Percentiles rank a stretch among this genome's conserved stretches.
These are phyloP conservation scores for Raphanus hybrid DNA, from an alignment of 441 rosid species.

Conservation along the genomic window DNA sequence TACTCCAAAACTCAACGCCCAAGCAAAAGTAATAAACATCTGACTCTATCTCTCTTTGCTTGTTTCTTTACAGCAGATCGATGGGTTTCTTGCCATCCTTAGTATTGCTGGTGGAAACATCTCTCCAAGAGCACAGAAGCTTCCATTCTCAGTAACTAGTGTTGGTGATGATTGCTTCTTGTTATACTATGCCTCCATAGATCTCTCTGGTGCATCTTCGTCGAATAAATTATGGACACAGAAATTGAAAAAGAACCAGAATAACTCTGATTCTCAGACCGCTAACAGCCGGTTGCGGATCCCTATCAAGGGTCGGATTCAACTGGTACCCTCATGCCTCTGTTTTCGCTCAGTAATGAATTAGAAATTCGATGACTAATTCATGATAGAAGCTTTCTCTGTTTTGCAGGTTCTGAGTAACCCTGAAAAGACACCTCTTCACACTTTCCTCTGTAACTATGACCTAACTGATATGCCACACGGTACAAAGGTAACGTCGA, in stretches of 20 bases:
- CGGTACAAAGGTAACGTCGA: slow-evolving; percentile 71
- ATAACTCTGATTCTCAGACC: slow-evolving; percentile 62
- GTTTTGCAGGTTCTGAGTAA: slow-evolving; percentile 76
- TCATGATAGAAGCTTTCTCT: slow-evolving; percentile 19
- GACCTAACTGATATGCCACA: slow-evolving; percentile 89
- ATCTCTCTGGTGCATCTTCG: slow-evolving; percentile 59
- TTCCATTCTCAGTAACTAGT: slow-evolving; percentile 84
- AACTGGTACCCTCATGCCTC: slow-evolving; percentile 58
- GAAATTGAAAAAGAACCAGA: slow-evolving; percentile 50
- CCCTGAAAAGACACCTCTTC: slow-evolving; percentile 89
- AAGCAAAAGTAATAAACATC: no score
- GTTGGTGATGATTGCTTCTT: slow-evolving; percentile 77
- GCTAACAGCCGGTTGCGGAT: slow-evolving; percentile 65
- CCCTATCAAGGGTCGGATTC: slow-evolving; percentile 89
- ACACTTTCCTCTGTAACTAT: slow-evolving; percentile 84
- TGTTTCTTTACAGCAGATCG: slow-evolving; percentile 39
- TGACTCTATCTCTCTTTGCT: no score
- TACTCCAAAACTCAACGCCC: no score
- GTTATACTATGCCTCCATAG: slow-evolving; percentile 77
- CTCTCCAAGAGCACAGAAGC: slow-evolving; percentile 78
- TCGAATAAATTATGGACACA: slow-evolving; percentile 55
- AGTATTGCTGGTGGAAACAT: slow-evolving; percentile 80
- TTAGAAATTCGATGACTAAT: no score
- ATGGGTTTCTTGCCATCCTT: slow-evolving; percentile 83
- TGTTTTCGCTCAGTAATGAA: background rate